Base-by-base conservation (phyloP, 2,329 filamentous ascomycete genomes). In the Phyllosticta citribraziliensis region DNA sequence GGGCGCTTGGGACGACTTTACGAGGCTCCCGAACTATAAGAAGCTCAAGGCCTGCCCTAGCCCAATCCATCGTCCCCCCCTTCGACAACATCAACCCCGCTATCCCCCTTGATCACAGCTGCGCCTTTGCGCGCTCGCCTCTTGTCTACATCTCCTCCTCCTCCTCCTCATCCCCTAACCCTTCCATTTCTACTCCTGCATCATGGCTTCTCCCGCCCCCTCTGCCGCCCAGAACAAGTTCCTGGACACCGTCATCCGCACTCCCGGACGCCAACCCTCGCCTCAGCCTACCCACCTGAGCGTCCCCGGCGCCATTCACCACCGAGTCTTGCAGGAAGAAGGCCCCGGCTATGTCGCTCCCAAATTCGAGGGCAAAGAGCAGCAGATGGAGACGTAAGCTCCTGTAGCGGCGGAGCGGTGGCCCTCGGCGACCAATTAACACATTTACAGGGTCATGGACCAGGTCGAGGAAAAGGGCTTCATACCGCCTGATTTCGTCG, bases 271-370 rank as follows among this genome's bases (percentile, higher is more conserved):
- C 61, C 83, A 88, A 64, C 89, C 92, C 24, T 96, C 92, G 60
- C 91, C 91, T 24, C 89, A 95, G 72, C 91, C 92, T 25, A 92
- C 90, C 62, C 90, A 96, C 74, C 81, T 96, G 73, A 88, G 83
- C 67, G 81, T 92, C 22, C 87, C 88, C 14, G 80, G 83, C 61
- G 70, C 71, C 40, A 73, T 75, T 65, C 83, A 84, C 62, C 85
- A 90, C 72, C 84, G 88, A 61, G 82, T 93, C 61, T 79, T 97
- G 62, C 89, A 91, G 20, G 94, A 94, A 66, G 88, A 91, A 67
- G 94, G 92, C 30, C 88, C 95, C 47, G 94, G 94, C 70, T 99
- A 99, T 78, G 87, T 96, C 66, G 92, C 94, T 24, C 91, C 93
- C 55, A 91, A 91, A 64, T 99, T 99, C 72, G 87, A 91, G 73